A percentile compares a stretch with the other conserved stretches of the same genome.
Conservation (phyloP, 2,329 filamentous ascomycete genomes). For the Xylaria sp. region DNA sequence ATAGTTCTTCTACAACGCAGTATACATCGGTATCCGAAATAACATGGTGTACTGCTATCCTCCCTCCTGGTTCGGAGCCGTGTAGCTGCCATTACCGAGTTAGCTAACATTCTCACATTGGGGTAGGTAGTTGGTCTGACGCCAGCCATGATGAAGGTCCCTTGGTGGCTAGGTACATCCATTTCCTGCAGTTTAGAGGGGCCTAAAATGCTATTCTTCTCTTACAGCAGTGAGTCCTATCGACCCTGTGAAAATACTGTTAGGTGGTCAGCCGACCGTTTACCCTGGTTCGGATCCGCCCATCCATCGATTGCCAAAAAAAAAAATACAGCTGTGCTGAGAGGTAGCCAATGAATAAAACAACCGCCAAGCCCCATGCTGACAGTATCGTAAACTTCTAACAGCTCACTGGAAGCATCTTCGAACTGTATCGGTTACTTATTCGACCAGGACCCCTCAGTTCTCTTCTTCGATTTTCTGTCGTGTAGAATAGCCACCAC, state of each 20-base stretch:
- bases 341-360: conserved; percentile 13
- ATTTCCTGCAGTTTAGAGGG: background rate
- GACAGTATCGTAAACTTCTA: conserved; percentile 1
- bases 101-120: background rate
- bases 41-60: background rate
- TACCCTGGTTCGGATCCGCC: conserved; percentile 17
- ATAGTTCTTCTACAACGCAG: background rate
- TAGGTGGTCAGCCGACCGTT: conserved; percentile 11
- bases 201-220: background rate
- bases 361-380: background rate
- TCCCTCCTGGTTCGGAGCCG: background rate
- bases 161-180: background rate
- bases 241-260: background rate
- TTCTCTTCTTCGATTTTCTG: background rate
- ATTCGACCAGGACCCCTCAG: background rate
- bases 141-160: background rate
- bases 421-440: background rate
- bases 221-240: background rate
- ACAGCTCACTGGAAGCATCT: background rate
- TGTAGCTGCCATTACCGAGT: background rate
- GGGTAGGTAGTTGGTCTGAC: background rate
- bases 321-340: background rate
- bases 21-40: background rate
- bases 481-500: background rate
- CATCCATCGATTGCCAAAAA: conserved; percentile 13